These are phyloP conservation scores for Metschnikowia chrysomelidarum DNA, from an alignment of 805 yeast species.

Conservation along the genomic window DNA sequence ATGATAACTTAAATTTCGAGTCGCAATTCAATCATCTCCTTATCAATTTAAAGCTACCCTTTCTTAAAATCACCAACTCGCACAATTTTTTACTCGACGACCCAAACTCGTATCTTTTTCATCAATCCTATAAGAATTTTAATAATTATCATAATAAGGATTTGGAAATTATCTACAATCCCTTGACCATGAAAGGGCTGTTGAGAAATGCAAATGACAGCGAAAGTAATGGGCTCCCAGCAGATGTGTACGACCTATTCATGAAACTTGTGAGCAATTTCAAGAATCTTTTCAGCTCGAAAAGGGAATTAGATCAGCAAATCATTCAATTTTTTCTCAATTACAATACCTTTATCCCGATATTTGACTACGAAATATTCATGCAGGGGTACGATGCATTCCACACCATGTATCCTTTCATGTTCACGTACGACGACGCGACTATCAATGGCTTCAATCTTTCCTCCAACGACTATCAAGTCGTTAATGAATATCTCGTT, in stretches of 20 bases:
- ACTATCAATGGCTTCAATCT: constrained; percentile 49
- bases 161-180: constrained; percentile 39
- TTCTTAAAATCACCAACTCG: constrained; percentile 42
- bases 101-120: constrained; percentile 41
- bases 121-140: constrained; percentile 37
- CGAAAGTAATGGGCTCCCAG: constrained; percentile 27
- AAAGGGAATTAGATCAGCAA: constrained; percentile 45
- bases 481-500: constrained; percentile 43
- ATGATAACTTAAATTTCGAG: constrained; percentile 45
- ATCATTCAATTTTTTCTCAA: constrained; percentile 49
- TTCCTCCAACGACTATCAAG: constrained; percentile 38
- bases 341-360: constrained; percentile 53
- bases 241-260: constrained; percentile 42
- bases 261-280: constrained; percentile 44
- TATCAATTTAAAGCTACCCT: constrained; percentile 42
- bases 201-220: constrained; percentile 6
- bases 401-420: constrained; percentile 48
- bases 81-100: constrained; percentile 42
- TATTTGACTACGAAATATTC: constrained; percentile 51
- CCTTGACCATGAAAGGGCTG: constrained; percentile 29
- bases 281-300: constrained; percentile 36
- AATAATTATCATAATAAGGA: constrained; percentile 37
- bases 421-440: constrained; percentile 46
- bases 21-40: constrained; percentile 44
- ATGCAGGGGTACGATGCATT: constrained; percentile 50